Percentiles rank a stretch among this genome's conserved stretches.
Evolutionary conservation across 495 filamentous ascomycete species (phyloP).

Genomic region (Cladorrhinum samala): DNA sequence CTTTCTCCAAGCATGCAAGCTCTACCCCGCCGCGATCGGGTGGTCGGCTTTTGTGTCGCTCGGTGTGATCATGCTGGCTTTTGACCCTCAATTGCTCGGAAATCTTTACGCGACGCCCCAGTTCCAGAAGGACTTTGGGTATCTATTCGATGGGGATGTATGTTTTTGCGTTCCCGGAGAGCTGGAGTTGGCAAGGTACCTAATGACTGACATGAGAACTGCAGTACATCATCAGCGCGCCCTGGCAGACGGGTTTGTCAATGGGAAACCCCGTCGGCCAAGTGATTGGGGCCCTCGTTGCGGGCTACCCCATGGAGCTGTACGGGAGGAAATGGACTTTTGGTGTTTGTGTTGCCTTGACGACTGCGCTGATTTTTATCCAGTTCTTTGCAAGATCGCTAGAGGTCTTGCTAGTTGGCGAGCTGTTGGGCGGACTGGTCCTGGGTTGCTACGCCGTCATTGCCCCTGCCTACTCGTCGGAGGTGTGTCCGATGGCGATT

Average conservation of each 20-base stretch:
- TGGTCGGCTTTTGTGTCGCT: slow-evolving; percentile 40
- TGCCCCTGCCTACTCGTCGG: slow-evolving; percentile 57
- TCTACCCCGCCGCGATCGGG: slow-evolving; percentile 37
- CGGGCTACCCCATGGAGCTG: slow-evolving; percentile 41
- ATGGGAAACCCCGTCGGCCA: slow-evolving; percentile 41
- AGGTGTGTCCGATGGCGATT: slow-evolving; percentile 54
- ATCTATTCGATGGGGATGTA: slow-evolving; percentile 4
- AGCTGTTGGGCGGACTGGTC: slow-evolving; percentile 48
- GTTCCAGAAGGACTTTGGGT: slow-evolving; percentile 41
- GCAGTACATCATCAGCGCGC: slow-evolving; percentile 28
- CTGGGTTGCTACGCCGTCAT: slow-evolving; percentile 49
- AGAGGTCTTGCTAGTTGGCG: slow-evolving; percentile 40
- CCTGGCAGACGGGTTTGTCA: slow-evolving; percentile 44
- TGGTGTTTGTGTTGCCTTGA: slow-evolving; percentile 34
- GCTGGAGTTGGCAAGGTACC: slow-evolving; percentile 9
- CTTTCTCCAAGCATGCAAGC: slow-evolving; percentile 29
- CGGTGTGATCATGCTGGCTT: slow-evolving; percentile 42
- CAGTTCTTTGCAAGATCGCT: slow-evolving; percentile 50
- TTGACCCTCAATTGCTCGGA: slow-evolving; percentile 39
- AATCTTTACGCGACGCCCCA: slow-evolving; percentile 41
- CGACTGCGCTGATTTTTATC: slow-evolving; percentile 47
- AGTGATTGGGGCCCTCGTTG: slow-evolving; percentile 41
- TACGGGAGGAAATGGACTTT: slow-evolving; percentile 43
- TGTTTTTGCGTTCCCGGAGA: not conserved
- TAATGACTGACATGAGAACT: not conserved